These are phyloP conservation scores for Aspergillus terreus DNA, from an alignment of 2,329 filamentous ascomycete species.

Conservation along the genomic window DNA sequence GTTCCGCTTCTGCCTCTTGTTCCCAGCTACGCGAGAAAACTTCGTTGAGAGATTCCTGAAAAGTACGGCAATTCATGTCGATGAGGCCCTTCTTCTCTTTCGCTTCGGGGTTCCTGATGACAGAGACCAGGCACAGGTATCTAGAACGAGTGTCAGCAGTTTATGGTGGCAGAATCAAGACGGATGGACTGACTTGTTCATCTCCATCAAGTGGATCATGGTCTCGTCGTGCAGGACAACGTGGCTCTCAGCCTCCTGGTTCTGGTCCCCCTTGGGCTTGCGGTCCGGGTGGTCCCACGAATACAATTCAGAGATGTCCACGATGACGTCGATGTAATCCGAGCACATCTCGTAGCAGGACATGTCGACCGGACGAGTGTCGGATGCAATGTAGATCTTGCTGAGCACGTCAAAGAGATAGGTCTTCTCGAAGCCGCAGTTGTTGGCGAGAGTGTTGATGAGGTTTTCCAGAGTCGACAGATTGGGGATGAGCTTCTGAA, in stretches of 20 bases:
- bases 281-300: conserved; percentile 60
- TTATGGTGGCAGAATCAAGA: neutral
- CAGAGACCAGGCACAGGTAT: conserved; percentile 61
- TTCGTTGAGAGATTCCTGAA: conserved; percentile 60
- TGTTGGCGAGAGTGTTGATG: conserved; percentile 88
- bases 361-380: conserved; percentile 89
- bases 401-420: conserved; percentile 97
- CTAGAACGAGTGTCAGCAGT: conserved; percentile 34
- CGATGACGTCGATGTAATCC: conserved; percentile 97
- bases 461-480: conserved; percentile 89
- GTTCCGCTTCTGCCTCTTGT: conserved; percentile 30
- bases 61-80: conserved; percentile 63
- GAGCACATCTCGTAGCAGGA: conserved; percentile 97
- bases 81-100: conserved; percentile 62
- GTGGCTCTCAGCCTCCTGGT: conserved; percentile 58
- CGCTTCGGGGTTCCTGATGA: conserved; percentile 63
- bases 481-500: conserved; percentile 93
- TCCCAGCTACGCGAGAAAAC: conserved; percentile 55
- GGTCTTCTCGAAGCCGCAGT: conserved; percentile 93
- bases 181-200: conserved; percentile 55
- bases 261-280: conserved; percentile 41
- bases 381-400: conserved; percentile 98
- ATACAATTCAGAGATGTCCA: conserved; percentile 94
- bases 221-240: conserved; percentile 60
- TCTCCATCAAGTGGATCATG: conserved; percentile 63